These are phyloP conservation scores for Penicillium atrosanguineum DNA, from an alignment of 495 filamentous ascomycete genomes.

Conservation along the genomic window DNA sequence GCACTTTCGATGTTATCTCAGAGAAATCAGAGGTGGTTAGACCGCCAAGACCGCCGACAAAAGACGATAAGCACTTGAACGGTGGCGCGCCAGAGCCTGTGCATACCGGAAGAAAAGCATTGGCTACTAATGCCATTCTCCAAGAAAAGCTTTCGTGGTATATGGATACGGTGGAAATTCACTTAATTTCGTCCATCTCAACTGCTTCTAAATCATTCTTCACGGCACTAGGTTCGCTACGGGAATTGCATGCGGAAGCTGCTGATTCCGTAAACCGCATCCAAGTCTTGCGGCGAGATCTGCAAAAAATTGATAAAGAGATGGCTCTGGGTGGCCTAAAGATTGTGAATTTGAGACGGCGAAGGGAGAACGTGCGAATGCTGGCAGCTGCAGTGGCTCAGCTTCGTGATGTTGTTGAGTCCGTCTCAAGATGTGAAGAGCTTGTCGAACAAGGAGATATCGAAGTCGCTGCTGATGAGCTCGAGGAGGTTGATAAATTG, in stretches of 20 bases:
- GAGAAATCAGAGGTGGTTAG: constrained; percentile 90
- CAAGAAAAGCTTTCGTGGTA: constrained; percentile 99
- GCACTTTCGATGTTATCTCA: constrained; percentile 95
- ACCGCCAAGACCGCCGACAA: constrained; percentile 53
- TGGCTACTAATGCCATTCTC: constrained; percentile 97
- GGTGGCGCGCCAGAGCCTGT: constrained; percentile 58
- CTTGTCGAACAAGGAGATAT: constrained; percentile 78
- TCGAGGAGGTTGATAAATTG: constrained; percentile 73
- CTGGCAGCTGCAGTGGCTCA: constrained; percentile 81
- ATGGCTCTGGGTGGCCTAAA: constrained; percentile 86
- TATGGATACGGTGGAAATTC: constrained; percentile 98
- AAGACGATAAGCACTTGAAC: constrained; percentile 58
- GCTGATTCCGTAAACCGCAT: constrained; percentile 89
- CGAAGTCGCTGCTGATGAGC: constrained; percentile 71
- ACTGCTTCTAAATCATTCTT: constrained; percentile 96
- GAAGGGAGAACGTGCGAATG: constrained; percentile 80
- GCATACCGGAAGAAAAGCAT: constrained; percentile 64
- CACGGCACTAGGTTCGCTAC: constrained; percentile 84
- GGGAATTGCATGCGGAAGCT: constrained; percentile 88
- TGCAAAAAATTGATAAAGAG: constrained; percentile 76
- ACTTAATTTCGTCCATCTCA: constrained; percentile 94
- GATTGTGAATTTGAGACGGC: constrained; percentile 75
- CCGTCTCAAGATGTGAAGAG: constrained; percentile 72
- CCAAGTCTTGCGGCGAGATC: constrained; percentile 71
- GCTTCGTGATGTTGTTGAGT: constrained; percentile 72